Percentiles rank a stretch among this genome's conserved stretches.
Evolutionary conservation across 2,329 filamentous ascomycete genomes (phyloP).

Genomic region (Phaeoacremonium minimum): DNA sequence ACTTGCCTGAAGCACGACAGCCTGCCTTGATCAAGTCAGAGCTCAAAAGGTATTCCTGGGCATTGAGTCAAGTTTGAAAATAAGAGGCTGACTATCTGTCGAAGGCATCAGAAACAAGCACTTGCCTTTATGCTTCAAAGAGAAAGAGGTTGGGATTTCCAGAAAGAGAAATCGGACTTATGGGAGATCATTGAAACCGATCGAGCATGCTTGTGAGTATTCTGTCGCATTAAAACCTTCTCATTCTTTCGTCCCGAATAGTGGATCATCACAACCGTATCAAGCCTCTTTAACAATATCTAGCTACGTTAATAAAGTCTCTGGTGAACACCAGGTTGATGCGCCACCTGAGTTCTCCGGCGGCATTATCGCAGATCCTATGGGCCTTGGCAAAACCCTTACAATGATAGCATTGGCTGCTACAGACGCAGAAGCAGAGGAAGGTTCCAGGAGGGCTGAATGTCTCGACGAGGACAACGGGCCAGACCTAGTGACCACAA

Average conservation of each 20-base stretch:
- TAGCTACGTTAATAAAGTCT: slow-evolving; percentile 30
- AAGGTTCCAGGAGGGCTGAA: background rate
- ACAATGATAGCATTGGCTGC: slow-evolving; percentile 36
- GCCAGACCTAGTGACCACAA: slow-evolving; percentile 8
- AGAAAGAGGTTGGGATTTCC: slow-evolving; percentile 29
- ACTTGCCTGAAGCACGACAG: too few relatives aligned
- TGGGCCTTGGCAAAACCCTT: slow-evolving; percentile 42
- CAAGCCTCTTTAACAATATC: too few relatives aligned
- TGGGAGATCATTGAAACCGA: slow-evolving; percentile 23
- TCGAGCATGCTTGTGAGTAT: slow-evolving; percentile 14
- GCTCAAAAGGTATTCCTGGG: too few relatives aligned
- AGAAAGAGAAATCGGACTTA: slow-evolving; percentile 19
- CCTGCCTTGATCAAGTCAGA: too few relatives aligned
- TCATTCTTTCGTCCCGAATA: background rate
- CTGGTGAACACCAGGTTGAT: slow-evolving; percentile 17
- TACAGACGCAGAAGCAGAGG: slow-evolving; percentile 12
- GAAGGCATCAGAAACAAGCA: slow-evolving; percentile 37
- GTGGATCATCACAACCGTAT: too few relatives aligned
- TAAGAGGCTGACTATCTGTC: too few relatives aligned
- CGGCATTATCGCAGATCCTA: slow-evolving; percentile 40
- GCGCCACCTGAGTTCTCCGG: slow-evolving; percentile 30
- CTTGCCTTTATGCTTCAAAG: slow-evolving; percentile 34
- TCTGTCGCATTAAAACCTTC: background rate
- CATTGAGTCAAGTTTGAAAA: too few relatives aligned
- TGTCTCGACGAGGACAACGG: background rate